Conservation (phyloP, 495 filamentous ascomycete species). For the Lophiostoma macrostomum region DNA sequence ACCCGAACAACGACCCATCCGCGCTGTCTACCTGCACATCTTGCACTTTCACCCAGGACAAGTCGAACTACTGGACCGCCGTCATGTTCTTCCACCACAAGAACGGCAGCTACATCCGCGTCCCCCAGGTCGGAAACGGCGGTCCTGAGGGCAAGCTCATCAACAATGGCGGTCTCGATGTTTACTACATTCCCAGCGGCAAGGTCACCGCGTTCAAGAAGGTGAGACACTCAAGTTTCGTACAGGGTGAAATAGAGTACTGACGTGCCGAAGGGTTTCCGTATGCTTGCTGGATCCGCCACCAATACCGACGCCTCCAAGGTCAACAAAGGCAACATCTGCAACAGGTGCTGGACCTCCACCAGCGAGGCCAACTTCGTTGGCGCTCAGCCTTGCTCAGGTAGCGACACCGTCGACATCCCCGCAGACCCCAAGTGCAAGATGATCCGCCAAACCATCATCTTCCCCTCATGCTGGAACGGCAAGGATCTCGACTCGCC, state of each 20-base stretch:
- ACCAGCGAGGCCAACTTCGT: conserved; percentile 39
- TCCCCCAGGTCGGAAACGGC: conserved; percentile 28
- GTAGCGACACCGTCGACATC: conserved; percentile 29
- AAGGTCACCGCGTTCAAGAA: conserved; percentile 31
- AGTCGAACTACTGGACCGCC: conserved; percentile 36
- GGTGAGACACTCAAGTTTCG: background rate
- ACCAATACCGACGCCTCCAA: conserved; percentile 42
- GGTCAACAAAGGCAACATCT: conserved; percentile 37
- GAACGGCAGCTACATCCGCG: conserved; percentile 27
- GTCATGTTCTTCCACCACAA: conserved; percentile 34
- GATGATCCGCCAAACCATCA: conserved; percentile 55
- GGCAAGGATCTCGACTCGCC: conserved; percentile 53
- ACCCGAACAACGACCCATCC: conserved; percentile 34
- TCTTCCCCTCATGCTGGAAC: conserved; percentile 55
- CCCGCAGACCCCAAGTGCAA: conserved; percentile 46
- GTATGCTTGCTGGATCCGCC: conserved; percentile 29
- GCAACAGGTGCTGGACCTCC: conserved; percentile 53
- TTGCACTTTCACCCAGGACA: conserved; percentile 28
- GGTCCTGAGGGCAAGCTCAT: conserved; percentile 30
- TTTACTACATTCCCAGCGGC: conserved; percentile 40
- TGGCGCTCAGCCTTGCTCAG: conserved; percentile 22
- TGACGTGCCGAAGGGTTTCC: conserved; percentile 20
- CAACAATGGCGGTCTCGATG: conserved; percentile 32
- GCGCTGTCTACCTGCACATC: conserved; percentile 28
- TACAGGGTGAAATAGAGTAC: background rate